phyloP scores from a whole-genome alignment of 1,284 basidiomycete species.

The Austroboletus niveus region DNA sequence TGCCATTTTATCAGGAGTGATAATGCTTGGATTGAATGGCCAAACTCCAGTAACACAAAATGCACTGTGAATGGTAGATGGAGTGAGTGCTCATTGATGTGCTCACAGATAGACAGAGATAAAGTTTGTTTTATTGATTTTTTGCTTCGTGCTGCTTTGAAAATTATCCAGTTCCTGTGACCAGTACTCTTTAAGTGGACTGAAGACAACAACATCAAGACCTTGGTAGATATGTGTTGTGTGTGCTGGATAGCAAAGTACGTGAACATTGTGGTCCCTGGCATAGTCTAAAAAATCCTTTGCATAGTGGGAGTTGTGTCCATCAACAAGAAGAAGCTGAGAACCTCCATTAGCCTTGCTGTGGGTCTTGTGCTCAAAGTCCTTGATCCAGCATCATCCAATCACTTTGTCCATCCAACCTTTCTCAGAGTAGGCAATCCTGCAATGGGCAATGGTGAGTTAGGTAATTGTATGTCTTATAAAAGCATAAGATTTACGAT shows the following conservation, averaged over 20 bases:
- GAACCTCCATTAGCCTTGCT: background rate
- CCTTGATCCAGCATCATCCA: background rate
- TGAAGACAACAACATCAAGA: conserved; percentile 3
- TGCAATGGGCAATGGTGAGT: background rate
- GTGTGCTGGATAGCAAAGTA: conserved; percentile 3
- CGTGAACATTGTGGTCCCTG: background rate
- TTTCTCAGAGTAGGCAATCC: background rate
- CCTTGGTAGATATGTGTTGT: conserved; percentile 6
- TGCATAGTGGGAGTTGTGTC: conserved; percentile 2
- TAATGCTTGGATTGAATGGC: background rate
- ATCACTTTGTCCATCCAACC: background rate
- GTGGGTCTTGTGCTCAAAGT: background rate
- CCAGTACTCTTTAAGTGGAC: background rate
- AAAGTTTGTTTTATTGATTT: background rate
- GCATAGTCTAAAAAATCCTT: background rate
- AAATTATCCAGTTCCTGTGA: background rate
- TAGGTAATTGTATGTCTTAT: too few species aligned
- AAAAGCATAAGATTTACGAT: background rate
- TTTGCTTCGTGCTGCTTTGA: background rate
- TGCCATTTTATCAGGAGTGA: background rate
- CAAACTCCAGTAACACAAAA: background rate
- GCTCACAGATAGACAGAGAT: background rate
- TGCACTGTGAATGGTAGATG: background rate
- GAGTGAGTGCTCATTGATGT: background rate
- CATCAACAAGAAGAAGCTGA: background rate